A percentile compares a stretch with the other conserved stretches of the same genome.
Evolutionary conservation across 805 yeast species (phyloP).

Genomic region (Pichia gijzeniarum): DNA sequence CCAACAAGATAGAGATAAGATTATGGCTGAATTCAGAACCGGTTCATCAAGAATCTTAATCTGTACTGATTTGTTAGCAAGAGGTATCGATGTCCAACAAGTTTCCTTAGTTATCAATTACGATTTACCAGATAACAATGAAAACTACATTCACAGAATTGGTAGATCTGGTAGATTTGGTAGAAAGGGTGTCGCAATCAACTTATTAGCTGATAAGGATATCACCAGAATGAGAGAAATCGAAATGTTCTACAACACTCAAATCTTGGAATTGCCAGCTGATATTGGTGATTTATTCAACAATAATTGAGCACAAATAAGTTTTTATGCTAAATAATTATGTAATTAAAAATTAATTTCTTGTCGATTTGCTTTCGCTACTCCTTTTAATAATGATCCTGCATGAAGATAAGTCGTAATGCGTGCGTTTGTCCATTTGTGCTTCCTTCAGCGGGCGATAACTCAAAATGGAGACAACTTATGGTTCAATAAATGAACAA

Average conservation of each 20-base stretch:
- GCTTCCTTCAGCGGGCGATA: too few species aligned
- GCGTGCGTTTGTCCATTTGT: too few species aligned
- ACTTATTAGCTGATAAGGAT: slow-evolving; percentile 82
- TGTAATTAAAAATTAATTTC: background rate
- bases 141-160: slow-evolving; percentile 94
- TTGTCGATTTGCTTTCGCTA: too few species aligned
- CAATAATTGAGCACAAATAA: background rate
- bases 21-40: slow-evolving; percentile 92
- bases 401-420: too few species aligned
- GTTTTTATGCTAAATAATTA: background rate
- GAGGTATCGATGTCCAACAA: slow-evolving; percentile 98
- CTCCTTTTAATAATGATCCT: too few species aligned
- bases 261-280: slow-evolving; percentile 74
- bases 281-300: slow-evolving; percentile 49
- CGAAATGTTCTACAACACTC: slow-evolving; percentile 67
- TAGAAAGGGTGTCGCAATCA: slow-evolving; percentile 96
- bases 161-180: slow-evolving; percentile 99
- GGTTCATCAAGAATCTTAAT: slow-evolving; percentile 92
- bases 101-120: slow-evolving; percentile 93
- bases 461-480: background rate
- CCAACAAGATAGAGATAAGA: slow-evolving; percentile 88
- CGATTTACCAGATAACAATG: slow-evolving; percentile 88
- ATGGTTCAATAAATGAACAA: background rate
- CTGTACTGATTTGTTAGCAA: slow-evolving; percentile 95
- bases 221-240: slow-evolving; percentile 65